Percentiles rank a stretch among this genome's conserved stretches.
phyloP scores from a whole-genome alignment of 2,329 filamentous ascomycete species.

The Trichophyton rubrum region DNA sequence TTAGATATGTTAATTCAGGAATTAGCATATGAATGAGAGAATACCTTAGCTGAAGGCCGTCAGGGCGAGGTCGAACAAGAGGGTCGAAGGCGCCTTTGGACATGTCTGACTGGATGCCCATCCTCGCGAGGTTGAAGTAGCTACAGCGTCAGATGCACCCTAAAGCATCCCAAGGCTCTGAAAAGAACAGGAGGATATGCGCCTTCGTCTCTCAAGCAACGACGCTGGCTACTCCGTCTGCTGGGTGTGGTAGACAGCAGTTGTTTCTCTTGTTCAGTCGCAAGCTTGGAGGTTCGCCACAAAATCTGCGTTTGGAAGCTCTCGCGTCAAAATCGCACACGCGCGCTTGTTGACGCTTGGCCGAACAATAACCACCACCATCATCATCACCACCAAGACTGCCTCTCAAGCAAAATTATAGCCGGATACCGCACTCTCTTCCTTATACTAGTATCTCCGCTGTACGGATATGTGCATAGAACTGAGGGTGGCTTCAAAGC shows the following conservation, averaged over 20 bases:
- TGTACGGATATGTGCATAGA: not conserved
- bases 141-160: not conserved
- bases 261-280: not conserved
- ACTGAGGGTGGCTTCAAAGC: not conserved
- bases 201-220: not conserved
- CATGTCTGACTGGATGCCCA: not conserved
- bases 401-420: too few species aligned
- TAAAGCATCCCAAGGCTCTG: not conserved
- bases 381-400: too few species aligned
- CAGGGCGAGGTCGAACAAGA: constrained; percentile 27
- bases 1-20: not conserved
- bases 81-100: constrained; percentile 18
- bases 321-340: not conserved
- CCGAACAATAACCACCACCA: not conserved
- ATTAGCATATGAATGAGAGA: not conserved
- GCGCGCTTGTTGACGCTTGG: constrained; percentile 3
- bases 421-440: too few species aligned
- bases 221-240: too few species aligned
- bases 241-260: not conserved
- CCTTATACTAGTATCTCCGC: not conserved
- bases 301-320: not conserved
- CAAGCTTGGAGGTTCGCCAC: not conserved
- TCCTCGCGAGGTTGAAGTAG: not conserved
- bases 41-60: constrained; percentile 34
- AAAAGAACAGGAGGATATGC: not conserved